phyloP scores from a whole-genome alignment of 768 basidiomycete genomes.

The Mycena indigotica region DNA sequence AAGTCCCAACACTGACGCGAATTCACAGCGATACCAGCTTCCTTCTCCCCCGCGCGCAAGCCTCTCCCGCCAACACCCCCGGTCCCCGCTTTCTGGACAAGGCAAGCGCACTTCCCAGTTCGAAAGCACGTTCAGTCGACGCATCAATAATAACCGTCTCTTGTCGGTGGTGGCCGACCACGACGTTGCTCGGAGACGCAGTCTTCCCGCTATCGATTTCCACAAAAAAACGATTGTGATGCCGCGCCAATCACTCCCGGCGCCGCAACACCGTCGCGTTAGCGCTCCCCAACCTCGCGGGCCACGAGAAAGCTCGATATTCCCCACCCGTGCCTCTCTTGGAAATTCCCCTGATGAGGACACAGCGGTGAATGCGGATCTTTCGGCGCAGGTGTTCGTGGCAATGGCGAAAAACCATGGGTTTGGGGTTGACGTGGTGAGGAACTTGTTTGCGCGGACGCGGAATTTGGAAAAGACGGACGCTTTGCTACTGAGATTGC shows the following conservation, averaged over 20 bases:
- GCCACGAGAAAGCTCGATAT: constrained; percentile 7
- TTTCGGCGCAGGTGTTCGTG: constrained; percentile 29
- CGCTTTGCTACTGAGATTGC: constrained; percentile 25
- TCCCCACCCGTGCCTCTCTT: neutral
- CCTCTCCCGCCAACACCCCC: neutral
- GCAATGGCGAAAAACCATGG: constrained; percentile 50
- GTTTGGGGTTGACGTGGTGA: constrained; percentile 43
- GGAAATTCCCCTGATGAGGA: neutral
- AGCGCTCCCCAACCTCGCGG: neutral
- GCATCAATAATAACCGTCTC: neutral
- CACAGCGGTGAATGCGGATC: neutral
- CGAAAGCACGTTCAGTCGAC: neutral
- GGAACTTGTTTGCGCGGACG: constrained; percentile 36
- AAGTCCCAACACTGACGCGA: constrained; percentile 5
- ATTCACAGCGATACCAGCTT: constrained; percentile 1
- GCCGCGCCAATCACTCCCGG: constrained; percentile 17
- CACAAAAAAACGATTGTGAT: neutral
- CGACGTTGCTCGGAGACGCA: constrained; percentile 4
- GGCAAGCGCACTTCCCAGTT: neutral
- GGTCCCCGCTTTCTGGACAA: constrained; percentile 8
- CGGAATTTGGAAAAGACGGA: constrained; percentile 42
- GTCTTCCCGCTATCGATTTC: constrained; percentile 7
- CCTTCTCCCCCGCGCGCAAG: constrained; percentile 1
- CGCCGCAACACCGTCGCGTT: constrained; percentile 1
- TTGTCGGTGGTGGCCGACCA: neutral